These are phyloP conservation scores for Colletotrichum viniferum DNA, from an alignment of 2,329 filamentous ascomycete genomes.

Conservation along the genomic window DNA sequence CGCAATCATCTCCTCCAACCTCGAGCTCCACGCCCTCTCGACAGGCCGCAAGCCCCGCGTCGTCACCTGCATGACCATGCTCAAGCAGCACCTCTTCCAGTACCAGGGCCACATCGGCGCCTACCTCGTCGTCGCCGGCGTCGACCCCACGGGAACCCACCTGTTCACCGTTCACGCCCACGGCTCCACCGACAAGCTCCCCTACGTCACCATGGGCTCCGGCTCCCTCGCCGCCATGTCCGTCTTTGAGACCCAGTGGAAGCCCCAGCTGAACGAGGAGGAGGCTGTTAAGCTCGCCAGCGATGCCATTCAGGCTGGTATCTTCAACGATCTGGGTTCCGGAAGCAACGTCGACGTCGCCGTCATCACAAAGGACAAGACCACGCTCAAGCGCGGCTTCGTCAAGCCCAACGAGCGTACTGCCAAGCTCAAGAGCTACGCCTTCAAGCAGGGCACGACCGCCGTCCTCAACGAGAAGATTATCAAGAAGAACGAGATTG, in stretches of 20 bases:
- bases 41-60: constrained; percentile 97
- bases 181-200: constrained; percentile 97
- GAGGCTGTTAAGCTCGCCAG: constrained; percentile 83
- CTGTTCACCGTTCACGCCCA: constrained; percentile 99
- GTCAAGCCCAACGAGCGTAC: constrained; percentile 91
- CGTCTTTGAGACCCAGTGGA: constrained; percentile 97
- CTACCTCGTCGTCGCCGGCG: constrained; percentile 95
- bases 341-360: constrained; percentile 98
- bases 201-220: constrained; percentile 98
- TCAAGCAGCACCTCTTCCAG: constrained; percentile 99
- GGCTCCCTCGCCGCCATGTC: constrained; percentile 97
- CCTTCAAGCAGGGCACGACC: constrained; percentile 89
- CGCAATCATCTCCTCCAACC: constrained; percentile 95
- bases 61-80: constrained; percentile 98
- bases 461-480: constrained; percentile 95
- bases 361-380: constrained; percentile 94
- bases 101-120: constrained; percentile 98
- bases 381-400: constrained; percentile 89
- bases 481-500: constrained; percentile 91
- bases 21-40: constrained; percentile 95
- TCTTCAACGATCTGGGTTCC: constrained; percentile 97
- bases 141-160: constrained; percentile 92
- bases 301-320: constrained; percentile 92
- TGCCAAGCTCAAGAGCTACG: constrained; percentile 92
- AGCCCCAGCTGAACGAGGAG: constrained; percentile 74